Percentiles rank a stretch among this genome's conserved stretches.
Conservation (phyloP, 2,329 filamentous ascomycete genomes). For the Apiospora sp. region DNA sequence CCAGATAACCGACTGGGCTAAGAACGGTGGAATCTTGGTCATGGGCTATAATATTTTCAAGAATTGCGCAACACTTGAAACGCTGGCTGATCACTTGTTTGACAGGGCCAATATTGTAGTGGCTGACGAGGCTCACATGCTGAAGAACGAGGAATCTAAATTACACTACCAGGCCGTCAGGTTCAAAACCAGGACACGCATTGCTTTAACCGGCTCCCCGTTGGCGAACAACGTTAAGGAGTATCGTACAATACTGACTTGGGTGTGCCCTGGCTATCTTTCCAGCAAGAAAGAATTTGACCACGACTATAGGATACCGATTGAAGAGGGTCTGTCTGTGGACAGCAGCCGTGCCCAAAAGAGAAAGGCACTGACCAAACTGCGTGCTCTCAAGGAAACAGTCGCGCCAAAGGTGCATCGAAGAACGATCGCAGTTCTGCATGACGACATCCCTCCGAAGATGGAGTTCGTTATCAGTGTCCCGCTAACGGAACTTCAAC, state of each 20-base stretch:
- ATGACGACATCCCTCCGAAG: constrained; percentile 75
- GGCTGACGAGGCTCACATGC: constrained; percentile 82
- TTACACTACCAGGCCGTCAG: constrained; percentile 61
- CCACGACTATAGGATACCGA: constrained; percentile 74
- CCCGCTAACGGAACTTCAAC: constrained; percentile 72
- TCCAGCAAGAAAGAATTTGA: constrained; percentile 74
- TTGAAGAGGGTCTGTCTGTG: constrained; percentile 72
- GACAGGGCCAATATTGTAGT: constrained; percentile 75
- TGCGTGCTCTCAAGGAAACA: constrained; percentile 74
- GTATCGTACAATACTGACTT: constrained; percentile 87
- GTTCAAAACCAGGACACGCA: constrained; percentile 74
- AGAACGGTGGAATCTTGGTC: constrained; percentile 75
- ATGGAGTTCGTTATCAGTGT: constrained; percentile 83
- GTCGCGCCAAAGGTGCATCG: constrained; percentile 82
- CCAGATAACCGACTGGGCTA: constrained; percentile 66
- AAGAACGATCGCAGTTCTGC: constrained; percentile 70
- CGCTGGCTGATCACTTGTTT: constrained; percentile 58
- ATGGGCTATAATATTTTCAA: constrained; percentile 77
- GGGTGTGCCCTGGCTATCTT: constrained; percentile 82
- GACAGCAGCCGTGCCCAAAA: constrained; percentile 68
- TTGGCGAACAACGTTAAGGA: constrained; percentile 85
- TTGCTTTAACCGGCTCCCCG: constrained; percentile 88
- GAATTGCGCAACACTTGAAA: constrained; percentile 42
- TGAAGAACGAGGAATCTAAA: constrained; percentile 71
- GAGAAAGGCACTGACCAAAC: constrained; percentile 68